Percentiles rank a stretch among this genome's conserved stretches.
These are phyloP conservation scores for Saccharomyces jurei DNA, from an alignment of 805 yeast genomes.

Conservation along the genomic window DNA sequence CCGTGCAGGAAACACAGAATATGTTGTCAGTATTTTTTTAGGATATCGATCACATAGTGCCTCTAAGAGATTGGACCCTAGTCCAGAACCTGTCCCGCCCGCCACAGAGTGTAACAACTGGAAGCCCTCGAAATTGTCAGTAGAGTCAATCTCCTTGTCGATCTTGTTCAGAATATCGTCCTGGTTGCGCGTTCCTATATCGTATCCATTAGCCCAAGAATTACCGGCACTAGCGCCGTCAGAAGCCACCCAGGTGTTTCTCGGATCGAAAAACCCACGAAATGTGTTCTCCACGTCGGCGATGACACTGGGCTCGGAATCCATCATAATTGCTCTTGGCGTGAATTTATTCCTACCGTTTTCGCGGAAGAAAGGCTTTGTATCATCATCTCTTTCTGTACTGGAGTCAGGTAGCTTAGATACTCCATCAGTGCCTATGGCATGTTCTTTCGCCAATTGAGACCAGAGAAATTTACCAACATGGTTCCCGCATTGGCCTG, in stretches of 20 bases:
- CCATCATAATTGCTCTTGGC: constrained; percentile 80
- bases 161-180: constrained; percentile 77
- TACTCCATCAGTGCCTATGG: constrained; percentile 42
- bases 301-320: constrained; percentile 85
- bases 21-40: constrained; percentile 76
- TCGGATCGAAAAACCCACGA: constrained; percentile 68
- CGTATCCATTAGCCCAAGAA: constrained; percentile 89
- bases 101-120: constrained; percentile 91
- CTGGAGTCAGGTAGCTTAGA: constrained; percentile 9
- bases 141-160: constrained; percentile 82
- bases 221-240: constrained; percentile 93
- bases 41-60: constrained; percentile 70
- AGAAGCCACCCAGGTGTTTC: constrained; percentile 70
- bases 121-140: constrained; percentile 85
- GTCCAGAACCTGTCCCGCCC: constrained; percentile 97
- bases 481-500: constrained; percentile 92
- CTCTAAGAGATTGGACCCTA: constrained; percentile 78
- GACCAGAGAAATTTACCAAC: constrained; percentile 90
- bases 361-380: constrained; percentile 74
- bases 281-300: constrained; percentile 47
- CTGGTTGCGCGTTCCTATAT: constrained; percentile 56
- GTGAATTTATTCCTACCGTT: constrained; percentile 72
- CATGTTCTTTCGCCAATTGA: constrained; percentile 81
- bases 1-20: constrained; percentile 75
- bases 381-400: constrained; percentile 51